phyloP scores from a whole-genome alignment of 192 early-diverging fungal species.

The Gigaspora rosea region DNA sequence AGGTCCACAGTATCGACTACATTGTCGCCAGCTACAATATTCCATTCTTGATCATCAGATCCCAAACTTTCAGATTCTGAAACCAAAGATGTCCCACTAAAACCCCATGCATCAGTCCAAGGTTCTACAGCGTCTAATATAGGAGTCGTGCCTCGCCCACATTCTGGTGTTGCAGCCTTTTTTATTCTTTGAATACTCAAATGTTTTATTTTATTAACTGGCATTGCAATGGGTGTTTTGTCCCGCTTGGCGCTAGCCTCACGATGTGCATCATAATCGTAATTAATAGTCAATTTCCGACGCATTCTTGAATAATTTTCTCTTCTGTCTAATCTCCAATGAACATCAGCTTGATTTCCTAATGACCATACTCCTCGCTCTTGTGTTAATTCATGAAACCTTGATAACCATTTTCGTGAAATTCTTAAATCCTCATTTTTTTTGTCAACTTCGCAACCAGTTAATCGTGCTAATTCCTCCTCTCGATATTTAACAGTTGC shows the following conservation, averaged over 20 bases:
- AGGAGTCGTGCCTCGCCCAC: not conserved
- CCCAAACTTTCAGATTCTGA: slow-evolving; percentile 21
- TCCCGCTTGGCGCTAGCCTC: slow-evolving; percentile 33
- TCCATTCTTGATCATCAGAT: slow-evolving; percentile 33
- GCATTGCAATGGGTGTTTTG: slow-evolving; percentile 17
- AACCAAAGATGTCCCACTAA: not conserved
- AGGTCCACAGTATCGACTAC: slow-evolving; percentile 26
- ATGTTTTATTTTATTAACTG: not conserved
- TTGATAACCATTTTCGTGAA: slow-evolving; percentile 27
- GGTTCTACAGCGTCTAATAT: slow-evolving; percentile 26
- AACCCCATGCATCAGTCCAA: slow-evolving; percentile 25
- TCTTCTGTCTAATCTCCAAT: slow-evolving; percentile 30
- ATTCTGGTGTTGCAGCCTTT: not conserved
- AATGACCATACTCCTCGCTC: slow-evolving; percentile 28
- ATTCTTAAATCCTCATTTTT: slow-evolving; percentile 27
- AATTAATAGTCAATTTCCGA: slow-evolving; percentile 30
- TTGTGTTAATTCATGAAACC: slow-evolving; percentile 33
- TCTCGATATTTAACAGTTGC: slow-evolving; percentile 7
- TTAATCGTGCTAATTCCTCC: slow-evolving; percentile 19
- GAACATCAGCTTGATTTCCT: slow-evolving; percentile 16
- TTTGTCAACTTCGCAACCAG: slow-evolving; percentile 17
- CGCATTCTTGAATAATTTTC: slow-evolving; percentile 33
- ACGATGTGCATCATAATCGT: slow-evolving; percentile 32
- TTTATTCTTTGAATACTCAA: slow-evolving; percentile 15
- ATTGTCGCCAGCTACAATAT: slow-evolving; percentile 21